Evolutionary conservation across 225 moss, liverwort and hornwort species (phyloP), one percentile per base, ranked within the genome.

Genomic region (Marchantia paleacea): DNA sequence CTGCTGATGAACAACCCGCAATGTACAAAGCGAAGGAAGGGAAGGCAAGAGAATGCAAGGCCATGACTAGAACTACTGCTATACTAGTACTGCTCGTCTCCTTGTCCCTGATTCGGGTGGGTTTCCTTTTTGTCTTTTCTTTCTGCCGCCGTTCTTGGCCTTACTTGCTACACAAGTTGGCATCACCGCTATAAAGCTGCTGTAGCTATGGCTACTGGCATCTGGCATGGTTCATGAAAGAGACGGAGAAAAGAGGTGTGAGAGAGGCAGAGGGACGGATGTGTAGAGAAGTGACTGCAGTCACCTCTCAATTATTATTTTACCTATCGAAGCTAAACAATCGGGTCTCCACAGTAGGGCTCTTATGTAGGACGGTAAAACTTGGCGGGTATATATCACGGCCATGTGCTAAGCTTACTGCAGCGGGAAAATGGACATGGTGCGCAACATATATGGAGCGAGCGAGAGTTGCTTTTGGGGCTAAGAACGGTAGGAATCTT

Each of bases 91-190:
- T 49, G 71, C 50, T n/a, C 14, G 26, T 54, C 73, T 73, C 2
- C 73, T 73, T 52, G n/a, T 25, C 73, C 70, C 7, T 49, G 49
- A 48, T 71, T 50, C 50, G 69, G 52, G 48, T 39, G 30, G 7
- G 29, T 55, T 60, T 58, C 47, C n/a, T 10, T 66, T 66, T 66
- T 76, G 47, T 76, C 60, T 19, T 76, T 10, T 58, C 57, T 61
- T 30, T 58, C 0, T 76, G 75, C 75, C 58, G 58, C 75, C 58
- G 58, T 75, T 75, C 14, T 31, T 58, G 16, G 52, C 52, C 6
- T 66, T n/a, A 28, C 24, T 28, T 48, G 48, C 70, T 70, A 7
- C 8, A 76, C 39, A 51, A 53, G 20, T 52, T 73, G 52, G 52
- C n/a, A 73, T 52, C 0, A 13, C 14, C 57, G 14, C 57, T 12